A percentile compares a stretch with the other conserved stretches of the same genome.
These are phyloP conservation scores for Kazachstania sp. DNA, from an alignment of 1,139 yeast species.

Conservation along the genomic window DNA sequence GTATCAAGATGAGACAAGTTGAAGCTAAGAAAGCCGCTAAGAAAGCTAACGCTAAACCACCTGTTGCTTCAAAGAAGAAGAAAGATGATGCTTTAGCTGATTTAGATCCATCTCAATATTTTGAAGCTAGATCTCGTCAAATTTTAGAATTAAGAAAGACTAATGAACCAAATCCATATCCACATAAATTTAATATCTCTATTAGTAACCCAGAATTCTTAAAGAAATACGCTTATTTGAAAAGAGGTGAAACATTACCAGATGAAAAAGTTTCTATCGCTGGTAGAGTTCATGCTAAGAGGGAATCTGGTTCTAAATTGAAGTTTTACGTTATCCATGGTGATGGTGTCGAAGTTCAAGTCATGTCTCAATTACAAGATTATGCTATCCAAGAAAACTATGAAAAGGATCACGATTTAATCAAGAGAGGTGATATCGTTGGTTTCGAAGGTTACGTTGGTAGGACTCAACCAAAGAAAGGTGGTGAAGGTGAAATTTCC, in stretches of 20 bases:
- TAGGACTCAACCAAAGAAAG: constrained; percentile 93
- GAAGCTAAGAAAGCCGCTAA: constrained; percentile 90
- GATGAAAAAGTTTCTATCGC: constrained; percentile 70
- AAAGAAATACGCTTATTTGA: constrained; percentile 56
- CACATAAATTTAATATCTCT: constrained; percentile 82
- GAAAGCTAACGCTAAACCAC: constrained; percentile 38
- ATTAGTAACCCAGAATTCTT: constrained; percentile 64
- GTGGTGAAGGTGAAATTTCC: constrained; percentile 97
- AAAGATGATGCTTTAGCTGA: constrained; percentile 62
- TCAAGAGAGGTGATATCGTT: constrained; percentile 94
- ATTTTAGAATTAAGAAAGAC: constrained; percentile 70
- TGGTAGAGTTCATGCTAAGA: constrained; percentile 93
- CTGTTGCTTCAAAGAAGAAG: constrained; percentile 44
- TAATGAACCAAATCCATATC: constrained; percentile 78
- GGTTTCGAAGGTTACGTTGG: constrained; percentile 97
- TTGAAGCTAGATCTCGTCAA: constrained; percentile 87
- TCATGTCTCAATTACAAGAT: constrained; percentile 95
- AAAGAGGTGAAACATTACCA: constrained; percentile 75
- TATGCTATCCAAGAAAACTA: constrained; percentile 44
- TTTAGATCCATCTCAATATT: constrained; percentile 88
- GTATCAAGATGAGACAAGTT: constrained; percentile 80
- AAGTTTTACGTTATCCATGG: constrained; percentile 90
- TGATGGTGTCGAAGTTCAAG: constrained; percentile 81
- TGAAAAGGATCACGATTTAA: constrained; percentile 75
- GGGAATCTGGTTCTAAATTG: constrained; percentile 92